These are phyloP conservation scores for Exophiala bonariae DNA, from an alignment of 2,329 filamentous ascomycete genomes.

Conservation along the genomic window DNA sequence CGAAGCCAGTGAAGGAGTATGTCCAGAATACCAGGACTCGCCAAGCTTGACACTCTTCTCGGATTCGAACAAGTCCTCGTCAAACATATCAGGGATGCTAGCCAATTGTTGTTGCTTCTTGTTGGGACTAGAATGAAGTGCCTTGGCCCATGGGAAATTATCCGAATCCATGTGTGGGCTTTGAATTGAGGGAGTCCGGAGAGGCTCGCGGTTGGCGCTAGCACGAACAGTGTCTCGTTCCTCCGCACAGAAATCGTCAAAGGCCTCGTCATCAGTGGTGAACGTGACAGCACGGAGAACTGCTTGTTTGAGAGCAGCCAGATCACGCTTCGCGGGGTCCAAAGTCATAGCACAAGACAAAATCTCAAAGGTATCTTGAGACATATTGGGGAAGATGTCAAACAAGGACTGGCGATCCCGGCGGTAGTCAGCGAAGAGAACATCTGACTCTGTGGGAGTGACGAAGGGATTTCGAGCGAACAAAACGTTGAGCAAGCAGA, in stretches of 20 bases:
- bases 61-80: slow-evolving; percentile 83
- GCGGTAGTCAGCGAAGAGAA: slow-evolving; percentile 88
- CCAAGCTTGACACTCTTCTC: slow-evolving; percentile 53
- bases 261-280: slow-evolving; percentile 85
- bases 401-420: slow-evolving; percentile 94
- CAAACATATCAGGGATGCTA: slow-evolving; percentile 76
- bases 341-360: slow-evolving; percentile 86
- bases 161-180: slow-evolving; percentile 77
- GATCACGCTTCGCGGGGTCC: slow-evolving; percentile 84
- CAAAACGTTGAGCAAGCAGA: slow-evolving; percentile 92
- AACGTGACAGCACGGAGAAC: slow-evolving; percentile 82
- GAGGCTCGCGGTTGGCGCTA: slow-evolving; percentile 84
- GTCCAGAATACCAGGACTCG: slow-evolving; percentile 75
- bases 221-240: slow-evolving; percentile 76
- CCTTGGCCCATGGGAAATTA: slow-evolving; percentile 93
- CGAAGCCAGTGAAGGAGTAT: slow-evolving; percentile 80
- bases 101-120: slow-evolving; percentile 79
- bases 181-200: slow-evolving; percentile 92
- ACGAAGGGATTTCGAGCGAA: slow-evolving; percentile 97
- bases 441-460: slow-evolving; percentile 84
- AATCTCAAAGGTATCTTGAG: slow-evolving; percentile 94
- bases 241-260: slow-evolving; percentile 81
- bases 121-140: slow-evolving; percentile 72
- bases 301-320: slow-evolving; percentile 74
- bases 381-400: slow-evolving; percentile 98